Percentiles rank a stretch among this genome's conserved stretches.
These are phyloP conservation scores for Penstemon barbatus DNA, from an alignment of 257 asterid genomes.

Conservation along the genomic window DNA sequence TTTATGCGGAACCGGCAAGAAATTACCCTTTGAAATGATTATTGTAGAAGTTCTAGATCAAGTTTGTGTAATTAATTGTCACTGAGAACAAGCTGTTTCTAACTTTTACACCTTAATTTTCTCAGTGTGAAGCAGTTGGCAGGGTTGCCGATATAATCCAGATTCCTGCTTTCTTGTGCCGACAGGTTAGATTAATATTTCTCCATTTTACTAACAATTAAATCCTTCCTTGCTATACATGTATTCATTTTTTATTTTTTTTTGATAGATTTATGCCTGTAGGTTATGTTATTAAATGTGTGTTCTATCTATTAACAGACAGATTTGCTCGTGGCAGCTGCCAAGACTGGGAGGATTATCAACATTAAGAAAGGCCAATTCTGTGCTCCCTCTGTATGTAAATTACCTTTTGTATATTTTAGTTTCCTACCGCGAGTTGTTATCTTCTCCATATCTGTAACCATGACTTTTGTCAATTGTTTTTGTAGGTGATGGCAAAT, in stretches of 20 bases:
- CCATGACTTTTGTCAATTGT: constrained; percentile 17
- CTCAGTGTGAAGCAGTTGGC: constrained; percentile 97
- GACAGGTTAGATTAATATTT: constrained; percentile 56
- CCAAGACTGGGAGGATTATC: constrained; percentile 81
- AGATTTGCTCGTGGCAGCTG: constrained; percentile 93
- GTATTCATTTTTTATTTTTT: constrained; percentile 10
- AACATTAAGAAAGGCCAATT: constrained; percentile 95
- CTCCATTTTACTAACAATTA: constrained; percentile 6
- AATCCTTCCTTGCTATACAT: not conserved
- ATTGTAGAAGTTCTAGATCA: not conserved
- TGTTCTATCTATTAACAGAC: constrained; percentile 53
- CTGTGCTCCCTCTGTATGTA: constrained; percentile 80
- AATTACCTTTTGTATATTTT: not conserved
- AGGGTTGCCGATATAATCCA: constrained; percentile 93
- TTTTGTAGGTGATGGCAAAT: constrained; percentile 78
- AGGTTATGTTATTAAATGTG: constrained; percentile 15
- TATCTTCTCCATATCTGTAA: not conserved
- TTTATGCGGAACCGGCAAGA: too few species aligned
- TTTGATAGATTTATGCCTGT: not conserved
- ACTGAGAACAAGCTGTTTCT: not conserved
- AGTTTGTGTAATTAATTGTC: constrained; percentile 4
- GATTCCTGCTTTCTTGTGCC: constrained; percentile 97
- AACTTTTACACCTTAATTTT: constrained; percentile 20
- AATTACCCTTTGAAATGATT: too few species aligned
- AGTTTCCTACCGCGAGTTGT: not conserved